Conservation (phyloP, 108 stramenopile species). For the Asterionellopsis glacialis region DNA sequence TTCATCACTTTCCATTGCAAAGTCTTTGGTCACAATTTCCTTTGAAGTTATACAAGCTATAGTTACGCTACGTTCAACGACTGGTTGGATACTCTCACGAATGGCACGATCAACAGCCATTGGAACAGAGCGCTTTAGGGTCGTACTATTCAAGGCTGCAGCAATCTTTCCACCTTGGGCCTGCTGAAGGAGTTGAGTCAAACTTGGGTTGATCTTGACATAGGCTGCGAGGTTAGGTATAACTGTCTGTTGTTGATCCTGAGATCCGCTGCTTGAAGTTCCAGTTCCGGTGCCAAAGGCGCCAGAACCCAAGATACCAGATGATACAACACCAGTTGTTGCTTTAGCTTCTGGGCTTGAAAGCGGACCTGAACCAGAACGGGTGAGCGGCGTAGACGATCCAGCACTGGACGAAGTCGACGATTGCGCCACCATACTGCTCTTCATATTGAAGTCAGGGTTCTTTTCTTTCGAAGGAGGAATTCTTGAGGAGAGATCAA, state of each 20-base stretch:
- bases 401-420: slow-evolving; percentile 6
- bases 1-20: slow-evolving; percentile 97
- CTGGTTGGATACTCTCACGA: slow-evolving; percentile 98
- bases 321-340: slow-evolving; percentile 1
- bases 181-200: slow-evolving; percentile 77
- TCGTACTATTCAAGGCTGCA: slow-evolving; percentile 47
- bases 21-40: slow-evolving; percentile 98
- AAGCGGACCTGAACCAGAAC: slow-evolving; percentile 12
- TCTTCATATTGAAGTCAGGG: slow-evolving; percentile 96
- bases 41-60: slow-evolving; percentile 98
- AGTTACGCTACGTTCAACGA: slow-evolving; percentile 96
- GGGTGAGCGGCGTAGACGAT: slow-evolving; percentile 14
- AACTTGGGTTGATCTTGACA: slow-evolving; percentile 88
- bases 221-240: slow-evolving; percentile 96
- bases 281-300: slow-evolving; percentile 5
- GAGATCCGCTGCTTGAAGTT: slow-evolving; percentile 31
- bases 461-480: slow-evolving; percentile 92
- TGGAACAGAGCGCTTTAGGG: slow-evolving; percentile 84
- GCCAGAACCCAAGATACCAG: slow-evolving; percentile 1
- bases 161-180: slow-evolving; percentile 54
- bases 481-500: slow-evolving; percentile 65
- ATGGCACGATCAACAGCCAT: slow-evolving; percentile 96
- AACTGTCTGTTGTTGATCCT: slow-evolving; percentile 74
- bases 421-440: slow-evolving; percentile 16
- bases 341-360: slow-evolving; percentile 44